These are phyloP conservation scores for Hemileia vastatrix DNA, from an alignment of 1,284 basidiomycete genomes.

Conservation along the genomic window DNA sequence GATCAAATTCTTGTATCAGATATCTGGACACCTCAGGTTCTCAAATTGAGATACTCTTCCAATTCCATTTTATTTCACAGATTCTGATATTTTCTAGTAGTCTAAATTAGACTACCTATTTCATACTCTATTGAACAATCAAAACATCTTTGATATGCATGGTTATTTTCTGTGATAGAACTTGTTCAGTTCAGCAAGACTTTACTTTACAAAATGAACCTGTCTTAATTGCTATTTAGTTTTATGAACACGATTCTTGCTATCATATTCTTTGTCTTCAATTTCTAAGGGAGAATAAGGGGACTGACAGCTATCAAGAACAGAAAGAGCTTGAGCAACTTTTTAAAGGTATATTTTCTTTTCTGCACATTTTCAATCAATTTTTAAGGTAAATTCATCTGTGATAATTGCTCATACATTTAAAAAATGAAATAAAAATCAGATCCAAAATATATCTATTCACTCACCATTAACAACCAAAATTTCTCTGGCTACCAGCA, in stretches of 20 bases:
- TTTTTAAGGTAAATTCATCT: background rate
- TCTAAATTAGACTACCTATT: conserved; percentile 86
- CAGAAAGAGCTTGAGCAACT: conserved; percentile 76
- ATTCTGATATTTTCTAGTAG: conserved; percentile 46
- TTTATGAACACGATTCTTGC: conserved; percentile 82
- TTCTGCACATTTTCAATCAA: background rate
- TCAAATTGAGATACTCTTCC: conserved; percentile 53
- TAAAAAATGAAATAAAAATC: too few species aligned
- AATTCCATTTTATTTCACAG: background rate
- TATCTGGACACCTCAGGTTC: conserved; percentile 71
- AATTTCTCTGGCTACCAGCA: too few species aligned
- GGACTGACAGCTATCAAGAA: conserved; percentile 52
- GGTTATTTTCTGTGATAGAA: conserved; percentile 86
- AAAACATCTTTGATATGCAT: conserved; percentile 62
- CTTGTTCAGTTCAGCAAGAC: conserved; percentile 80
- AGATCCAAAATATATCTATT: too few species aligned
- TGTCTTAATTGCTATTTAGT: conserved; percentile 68
- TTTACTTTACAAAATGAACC: conserved; percentile 85
- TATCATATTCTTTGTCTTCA: conserved; percentile 86
- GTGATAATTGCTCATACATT: conserved; percentile 1
- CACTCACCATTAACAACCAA: too few species aligned
- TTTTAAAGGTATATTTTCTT: conserved; percentile 62
- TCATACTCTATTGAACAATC: conserved; percentile 61
- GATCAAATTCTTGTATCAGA: conserved; percentile 77
- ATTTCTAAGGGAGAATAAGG: conserved; percentile 50